phyloP scores from a whole-genome alignment of 2,329 filamentous ascomycete genomes.

The Calonectria crousiana region DNA sequence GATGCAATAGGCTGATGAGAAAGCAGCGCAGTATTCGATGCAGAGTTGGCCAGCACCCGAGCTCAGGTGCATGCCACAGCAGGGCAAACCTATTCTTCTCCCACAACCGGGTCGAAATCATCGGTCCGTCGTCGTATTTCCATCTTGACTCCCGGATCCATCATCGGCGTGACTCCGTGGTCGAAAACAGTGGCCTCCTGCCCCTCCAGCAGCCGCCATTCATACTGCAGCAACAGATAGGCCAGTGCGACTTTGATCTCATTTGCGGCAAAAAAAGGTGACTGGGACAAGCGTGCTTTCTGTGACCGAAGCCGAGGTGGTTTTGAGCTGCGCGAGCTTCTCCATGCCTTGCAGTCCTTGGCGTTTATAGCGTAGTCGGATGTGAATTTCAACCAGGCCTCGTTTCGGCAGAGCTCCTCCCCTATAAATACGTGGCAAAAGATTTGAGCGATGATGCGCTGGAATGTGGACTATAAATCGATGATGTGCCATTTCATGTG shows the following conservation, averaged over 20 bases:
- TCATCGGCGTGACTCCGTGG: not conserved
- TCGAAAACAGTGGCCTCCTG: not conserved
- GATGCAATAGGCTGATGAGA: too few species aligned
- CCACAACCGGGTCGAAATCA: not conserved
- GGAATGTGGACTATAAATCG: not conserved
- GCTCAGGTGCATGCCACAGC: too few species aligned
- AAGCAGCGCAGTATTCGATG: too few species aligned
- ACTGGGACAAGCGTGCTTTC: constrained; percentile 56
- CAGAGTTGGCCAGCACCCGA: too few species aligned
- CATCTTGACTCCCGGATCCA: not conserved
- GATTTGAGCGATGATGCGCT: not conserved
- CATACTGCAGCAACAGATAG: constrained; percentile 45
- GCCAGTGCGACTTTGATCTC: constrained; percentile 53
- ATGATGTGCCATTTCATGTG: not conserved
- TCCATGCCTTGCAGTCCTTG: constrained; percentile 37
- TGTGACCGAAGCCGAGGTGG: constrained; percentile 54
- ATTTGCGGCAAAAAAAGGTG: constrained; percentile 57
- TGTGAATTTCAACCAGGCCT: not conserved
- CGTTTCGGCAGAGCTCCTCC: not conserved
- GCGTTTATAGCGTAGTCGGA: not conserved
- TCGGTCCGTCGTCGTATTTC: not conserved
- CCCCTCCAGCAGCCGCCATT: not conserved
- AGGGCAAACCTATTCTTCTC: not conserved
- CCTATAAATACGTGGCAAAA: not conserved
- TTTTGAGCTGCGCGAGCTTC: constrained; percentile 46